Base-by-base conservation (phyloP, 768 basidiomycete genomes). In the Piloderma croceum region DNA sequence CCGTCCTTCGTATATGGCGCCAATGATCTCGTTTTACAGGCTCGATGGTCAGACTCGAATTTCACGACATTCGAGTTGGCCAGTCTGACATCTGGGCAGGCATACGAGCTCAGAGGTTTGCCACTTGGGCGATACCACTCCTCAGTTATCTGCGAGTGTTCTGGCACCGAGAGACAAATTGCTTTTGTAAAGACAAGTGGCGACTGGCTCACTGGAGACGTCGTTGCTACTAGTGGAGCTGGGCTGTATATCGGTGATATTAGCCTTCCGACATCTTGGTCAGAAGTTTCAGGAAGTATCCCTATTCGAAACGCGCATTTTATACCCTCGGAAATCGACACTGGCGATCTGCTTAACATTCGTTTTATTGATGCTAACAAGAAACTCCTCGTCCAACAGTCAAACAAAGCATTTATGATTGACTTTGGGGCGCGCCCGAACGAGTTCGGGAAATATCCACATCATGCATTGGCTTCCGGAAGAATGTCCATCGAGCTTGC, bases 31-130 rank as follows among this genome's bases (percentile, higher is more conserved):
- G 57, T 84, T 9, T 54, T 87, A 12, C 83, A 84, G 37, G 72
- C 74, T 3, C 74, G 79, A 10, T 86, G 83, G 83, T 83, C 82
- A 1, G 72, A 84, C 50, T 60, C 62, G 6, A 53, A 67, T 41
- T 83, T 83, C 53, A 75, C 80, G 3, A 66, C 73, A 3, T 74
- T 87, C 49, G 83, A 87, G 60, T 48, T 87, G 22, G 75, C 81
- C 7, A 67, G 83, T 51, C 37, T 81, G 5, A 49, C 52, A 6
- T 61, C 67, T 1, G 68, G 63, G 3, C 51, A 53, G 6, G 69
- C 68, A 0, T 68, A 71, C 52, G 72, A 77, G 38, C 43, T 86
- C 25, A 59, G 57, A 5, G 80, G 77, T 18, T 58, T 83, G 19
- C 80, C 84, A 0, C 52, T 77, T 22, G 83, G 83, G 0, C 70